phyloP scores from a whole-genome alignment of 352 stramenopile genomes.

The Vaucheria bursata region DNA sequence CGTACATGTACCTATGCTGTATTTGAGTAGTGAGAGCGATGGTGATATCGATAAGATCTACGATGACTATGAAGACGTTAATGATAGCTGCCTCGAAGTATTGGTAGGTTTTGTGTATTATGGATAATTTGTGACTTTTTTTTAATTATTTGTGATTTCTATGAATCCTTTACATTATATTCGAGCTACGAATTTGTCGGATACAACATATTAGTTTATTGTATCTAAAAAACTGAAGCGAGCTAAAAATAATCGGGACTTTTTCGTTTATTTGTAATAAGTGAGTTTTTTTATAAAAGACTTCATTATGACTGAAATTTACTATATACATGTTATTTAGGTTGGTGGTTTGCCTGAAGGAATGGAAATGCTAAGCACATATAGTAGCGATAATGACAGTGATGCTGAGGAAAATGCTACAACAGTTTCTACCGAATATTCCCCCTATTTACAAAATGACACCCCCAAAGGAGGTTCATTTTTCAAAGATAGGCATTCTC shows the following conservation, averaged over 20 bases:
- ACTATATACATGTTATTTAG: background rate
- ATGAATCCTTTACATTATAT: background rate
- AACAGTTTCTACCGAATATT: too few relatives aligned
- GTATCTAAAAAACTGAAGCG: background rate
- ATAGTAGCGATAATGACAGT: background rate
- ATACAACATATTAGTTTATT: background rate
- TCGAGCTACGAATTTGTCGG: background rate
- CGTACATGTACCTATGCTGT: background rate
- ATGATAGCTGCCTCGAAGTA: too few relatives aligned
- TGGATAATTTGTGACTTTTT: too few relatives aligned
- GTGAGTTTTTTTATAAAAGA: background rate
- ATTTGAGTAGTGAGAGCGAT: background rate
- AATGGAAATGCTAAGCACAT: slow-evolving; percentile 3
- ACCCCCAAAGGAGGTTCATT: too few relatives aligned
- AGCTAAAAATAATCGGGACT: background rate
- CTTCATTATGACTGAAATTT: background rate
- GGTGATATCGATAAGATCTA: background rate
- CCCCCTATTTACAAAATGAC: too few relatives aligned
- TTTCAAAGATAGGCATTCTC: too few relatives aligned
- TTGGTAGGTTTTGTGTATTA: too few relatives aligned
- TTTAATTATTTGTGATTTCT: background rate
- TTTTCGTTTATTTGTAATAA: background rate
- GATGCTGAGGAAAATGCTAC: too few relatives aligned
- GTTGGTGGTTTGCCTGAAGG: background rate
- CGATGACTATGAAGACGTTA: background rate